phyloP scores from a whole-genome alignment of 495 filamentous ascomycete species.

The Hypoxylon trugodes region DNA sequence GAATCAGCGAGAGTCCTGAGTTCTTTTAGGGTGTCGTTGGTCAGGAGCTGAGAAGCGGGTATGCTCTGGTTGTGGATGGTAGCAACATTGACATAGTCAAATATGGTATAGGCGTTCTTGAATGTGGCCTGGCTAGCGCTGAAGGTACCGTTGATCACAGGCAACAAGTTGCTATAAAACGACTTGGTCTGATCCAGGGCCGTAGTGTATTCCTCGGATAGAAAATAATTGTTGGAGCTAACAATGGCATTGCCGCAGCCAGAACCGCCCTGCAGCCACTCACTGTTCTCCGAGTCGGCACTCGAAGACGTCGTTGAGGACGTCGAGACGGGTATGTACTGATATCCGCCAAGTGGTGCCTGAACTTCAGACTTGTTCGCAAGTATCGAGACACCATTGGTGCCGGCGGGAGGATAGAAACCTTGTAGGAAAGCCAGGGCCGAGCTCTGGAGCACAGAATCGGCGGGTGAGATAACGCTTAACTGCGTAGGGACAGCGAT shows the following conservation, averaged over 20 bases:
- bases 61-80: constrained; percentile 74
- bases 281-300: constrained; percentile 64
- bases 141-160: constrained; percentile 69
- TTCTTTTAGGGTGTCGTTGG: constrained; percentile 58
- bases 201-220: constrained; percentile 64
- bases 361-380: constrained; percentile 67
- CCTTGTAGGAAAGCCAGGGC: constrained; percentile 82
- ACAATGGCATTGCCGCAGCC: constrained; percentile 67
- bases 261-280: constrained; percentile 67
- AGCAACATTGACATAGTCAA: constrained; percentile 78
- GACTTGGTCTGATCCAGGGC: constrained; percentile 60
- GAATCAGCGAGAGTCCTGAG: constrained; percentile 71
- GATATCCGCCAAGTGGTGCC: constrained; percentile 74
- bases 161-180: constrained; percentile 71
- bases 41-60: constrained; percentile 56
- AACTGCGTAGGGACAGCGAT: constrained; percentile 66
- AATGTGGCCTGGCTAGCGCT: constrained; percentile 61
- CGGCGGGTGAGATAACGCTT: constrained; percentile 64
- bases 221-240: constrained; percentile 78
- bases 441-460: constrained; percentile 71
- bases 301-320: constrained; percentile 58
- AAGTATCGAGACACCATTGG: constrained; percentile 56
- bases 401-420: constrained; percentile 76
- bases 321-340: constrained; percentile 71
- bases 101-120: constrained; percentile 80